A percentile compares a stretch with the other conserved stretches of the same genome.
Conservation (phyloP, 805 yeast genomes). For the Clavispora vitiphila region DNA sequence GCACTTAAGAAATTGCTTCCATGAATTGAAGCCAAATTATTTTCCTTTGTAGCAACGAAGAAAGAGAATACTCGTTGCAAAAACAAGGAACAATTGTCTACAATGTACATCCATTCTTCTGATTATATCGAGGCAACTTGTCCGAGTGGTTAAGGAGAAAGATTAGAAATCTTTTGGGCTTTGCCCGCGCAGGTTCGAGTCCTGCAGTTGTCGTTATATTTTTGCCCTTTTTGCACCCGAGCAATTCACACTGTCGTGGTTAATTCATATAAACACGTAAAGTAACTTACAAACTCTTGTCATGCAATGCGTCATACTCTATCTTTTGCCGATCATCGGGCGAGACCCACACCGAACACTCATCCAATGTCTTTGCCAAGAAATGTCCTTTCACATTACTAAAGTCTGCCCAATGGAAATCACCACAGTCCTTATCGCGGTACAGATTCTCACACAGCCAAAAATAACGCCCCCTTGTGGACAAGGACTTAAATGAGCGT, state of each 20-base stretch:
- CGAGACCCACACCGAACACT: constrained; percentile 44
- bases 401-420: constrained; percentile 49
- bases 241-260: not conserved
- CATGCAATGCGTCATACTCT: constrained; percentile 1
- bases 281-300: not conserved
- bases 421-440: constrained; percentile 41
- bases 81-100: too few relatives aligned
- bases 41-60: too few relatives aligned
- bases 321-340: constrained; percentile 29
- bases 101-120: not conserved
- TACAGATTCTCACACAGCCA: constrained; percentile 60
- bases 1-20: too few relatives aligned
- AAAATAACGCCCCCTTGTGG: constrained; percentile 51
- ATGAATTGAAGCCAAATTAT: too few relatives aligned
- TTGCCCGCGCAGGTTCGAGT: constrained; percentile 49
- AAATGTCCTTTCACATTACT: constrained; percentile 22
- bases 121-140: constrained; percentile 34
- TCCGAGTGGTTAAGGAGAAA: constrained; percentile 47
- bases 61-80: too few relatives aligned
- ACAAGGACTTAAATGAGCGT: constrained; percentile 44
- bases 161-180: constrained; percentile 47
- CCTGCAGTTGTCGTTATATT: constrained; percentile 41
- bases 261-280: too few relatives aligned
- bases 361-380: constrained; percentile 25
- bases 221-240: constrained; percentile 1